A percentile compares a stretch with the other conserved stretches of the same genome.
These are phyloP conservation scores for Nemania sp. DNA, from an alignment of 2,329 filamentous ascomycete species.

Conservation along the genomic window DNA sequence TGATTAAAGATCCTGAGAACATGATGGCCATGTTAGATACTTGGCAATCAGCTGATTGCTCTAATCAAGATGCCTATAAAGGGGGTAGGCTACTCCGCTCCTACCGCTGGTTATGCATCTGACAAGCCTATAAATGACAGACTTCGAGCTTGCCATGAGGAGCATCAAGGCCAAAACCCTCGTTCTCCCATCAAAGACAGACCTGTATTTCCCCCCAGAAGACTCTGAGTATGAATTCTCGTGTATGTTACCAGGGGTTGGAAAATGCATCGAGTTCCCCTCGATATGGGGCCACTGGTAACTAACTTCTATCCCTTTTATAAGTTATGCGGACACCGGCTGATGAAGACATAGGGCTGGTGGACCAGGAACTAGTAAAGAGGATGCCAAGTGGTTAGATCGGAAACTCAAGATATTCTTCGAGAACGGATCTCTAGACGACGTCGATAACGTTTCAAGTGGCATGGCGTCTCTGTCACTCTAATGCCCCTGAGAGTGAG, in stretches of 20 bases:
- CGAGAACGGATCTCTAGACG: constrained; percentile 24
- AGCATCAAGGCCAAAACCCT: constrained; percentile 74
- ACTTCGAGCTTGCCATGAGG: constrained; percentile 68
- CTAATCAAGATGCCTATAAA: constrained; percentile 69
- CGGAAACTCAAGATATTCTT: constrained; percentile 58
- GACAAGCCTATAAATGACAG: constrained; percentile 21
- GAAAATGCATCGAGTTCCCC: constrained; percentile 45
- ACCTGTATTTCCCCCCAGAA: constrained; percentile 81
- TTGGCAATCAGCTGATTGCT: constrained; percentile 77
- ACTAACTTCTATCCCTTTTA: background rate
- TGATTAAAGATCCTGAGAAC: constrained; percentile 67
- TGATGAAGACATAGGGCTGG: constrained; percentile 53
- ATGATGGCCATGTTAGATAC: constrained; percentile 75
- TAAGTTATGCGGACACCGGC: background rate
- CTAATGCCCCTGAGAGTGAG: no score
- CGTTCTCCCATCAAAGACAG: constrained; percentile 72
- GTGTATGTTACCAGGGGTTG: constrained; percentile 43
- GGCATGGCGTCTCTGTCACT: constrained; percentile 5
- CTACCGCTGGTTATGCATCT: background rate
- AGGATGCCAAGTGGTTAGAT: constrained; percentile 75
- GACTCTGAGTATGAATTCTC: constrained; percentile 76
- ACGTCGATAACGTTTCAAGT: constrained; percentile 1
- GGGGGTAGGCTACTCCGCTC: constrained; percentile 41
- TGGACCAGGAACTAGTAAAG: constrained; percentile 71
- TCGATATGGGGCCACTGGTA: constrained; percentile 51